A percentile compares a stretch with the other conserved stretches of the same genome.
These are phyloP conservation scores for Sphaerulina populicola DNA, from an alignment of 2,329 filamentous ascomycete species.

Conservation along the genomic window DNA sequence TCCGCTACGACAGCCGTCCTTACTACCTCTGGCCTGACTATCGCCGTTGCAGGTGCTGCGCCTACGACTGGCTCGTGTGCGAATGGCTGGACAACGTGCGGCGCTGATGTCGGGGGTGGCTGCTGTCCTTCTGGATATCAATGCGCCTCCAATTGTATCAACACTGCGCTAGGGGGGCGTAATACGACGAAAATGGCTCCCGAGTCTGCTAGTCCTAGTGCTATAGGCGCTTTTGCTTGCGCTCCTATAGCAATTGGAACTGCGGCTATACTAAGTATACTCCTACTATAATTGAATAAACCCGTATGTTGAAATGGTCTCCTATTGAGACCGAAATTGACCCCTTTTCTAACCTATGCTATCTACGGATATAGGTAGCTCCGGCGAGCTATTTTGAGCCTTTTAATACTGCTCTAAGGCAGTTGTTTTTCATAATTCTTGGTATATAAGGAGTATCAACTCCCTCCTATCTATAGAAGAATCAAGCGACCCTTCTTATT, in stretches of 20 bases:
- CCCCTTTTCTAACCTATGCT: no score
- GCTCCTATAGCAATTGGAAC: slow-evolving; percentile 27
- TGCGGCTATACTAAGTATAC: slow-evolving; percentile 34
- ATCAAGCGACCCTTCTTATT: no score
- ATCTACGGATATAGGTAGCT: no score
- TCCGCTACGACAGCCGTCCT: slow-evolving; percentile 56
- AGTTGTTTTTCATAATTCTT: no score
- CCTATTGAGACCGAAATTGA: no score
- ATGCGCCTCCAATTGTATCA: slow-evolving; percentile 65
- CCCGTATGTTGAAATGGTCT: no score
- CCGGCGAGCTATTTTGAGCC: no score
- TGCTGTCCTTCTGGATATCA: slow-evolving; percentile 74
- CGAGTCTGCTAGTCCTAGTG: slow-evolving; percentile 29
- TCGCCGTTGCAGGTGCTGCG: slow-evolving; percentile 44
- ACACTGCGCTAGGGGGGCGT: slow-evolving; percentile 46
- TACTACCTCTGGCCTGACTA: slow-evolving; percentile 55
- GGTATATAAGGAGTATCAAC: no score
- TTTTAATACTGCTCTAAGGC: no score
- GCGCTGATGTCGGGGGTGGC: slow-evolving; percentile 57
- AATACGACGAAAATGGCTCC: slow-evolving; percentile 43
- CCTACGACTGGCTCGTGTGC: slow-evolving; percentile 51
- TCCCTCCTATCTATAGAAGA: no score
- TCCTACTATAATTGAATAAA: slow-evolving; percentile 28
- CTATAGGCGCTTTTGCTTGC: slow-evolving; percentile 28
- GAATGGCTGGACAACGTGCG: slow-evolving; percentile 68